Conservation (phyloP, 2,329 filamentous ascomycete species). For the Colletotrichum neosansevieriae region DNA sequence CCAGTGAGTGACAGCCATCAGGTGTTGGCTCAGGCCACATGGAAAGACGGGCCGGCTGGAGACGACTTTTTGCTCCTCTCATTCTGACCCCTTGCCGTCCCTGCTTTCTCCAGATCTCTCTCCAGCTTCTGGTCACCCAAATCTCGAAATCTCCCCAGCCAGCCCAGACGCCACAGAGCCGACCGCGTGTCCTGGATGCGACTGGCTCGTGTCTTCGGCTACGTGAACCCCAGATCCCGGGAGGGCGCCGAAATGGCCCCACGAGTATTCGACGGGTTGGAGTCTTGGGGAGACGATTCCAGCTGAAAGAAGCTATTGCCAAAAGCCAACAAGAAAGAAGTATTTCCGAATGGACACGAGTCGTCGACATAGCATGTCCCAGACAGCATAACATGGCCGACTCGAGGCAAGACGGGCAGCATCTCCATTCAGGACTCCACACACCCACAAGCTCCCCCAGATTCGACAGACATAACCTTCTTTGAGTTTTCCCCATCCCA, state of each 20-base stretch:
- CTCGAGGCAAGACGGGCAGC: slow-evolving; percentile 33
- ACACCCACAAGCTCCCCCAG: slow-evolving; percentile 33
- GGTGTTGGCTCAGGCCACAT: slow-evolving; percentile 31
- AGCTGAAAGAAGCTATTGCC: slow-evolving; percentile 22
- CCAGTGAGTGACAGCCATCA: neutral
- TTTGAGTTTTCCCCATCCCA: slow-evolving; percentile 22
- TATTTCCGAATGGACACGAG: neutral
- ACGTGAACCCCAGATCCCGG: neutral
- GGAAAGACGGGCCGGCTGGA: slow-evolving; percentile 36
- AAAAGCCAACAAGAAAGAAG: neutral
- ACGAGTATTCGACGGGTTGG: neutral
- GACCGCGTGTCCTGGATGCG: slow-evolving; percentile 6
- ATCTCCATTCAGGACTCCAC: slow-evolving; percentile 23
- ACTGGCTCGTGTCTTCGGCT: slow-evolving; percentile 27
- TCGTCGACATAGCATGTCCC: neutral
- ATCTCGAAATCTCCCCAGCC: neutral
- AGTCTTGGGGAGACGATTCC: too few species aligned
- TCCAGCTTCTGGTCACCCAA: slow-evolving; percentile 20
- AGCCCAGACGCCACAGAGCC: too few species aligned
- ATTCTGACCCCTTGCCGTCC: slow-evolving; percentile 10
- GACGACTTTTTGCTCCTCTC: slow-evolving; percentile 13
- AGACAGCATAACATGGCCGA: neutral
- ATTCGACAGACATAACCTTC: slow-evolving; percentile 27
- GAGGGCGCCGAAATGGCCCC: neutral
- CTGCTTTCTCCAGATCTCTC: slow-evolving; percentile 33